phyloP scores from a whole-genome alignment of 495 filamentous ascomycete species.

The Penicillium tannophilum region DNA sequence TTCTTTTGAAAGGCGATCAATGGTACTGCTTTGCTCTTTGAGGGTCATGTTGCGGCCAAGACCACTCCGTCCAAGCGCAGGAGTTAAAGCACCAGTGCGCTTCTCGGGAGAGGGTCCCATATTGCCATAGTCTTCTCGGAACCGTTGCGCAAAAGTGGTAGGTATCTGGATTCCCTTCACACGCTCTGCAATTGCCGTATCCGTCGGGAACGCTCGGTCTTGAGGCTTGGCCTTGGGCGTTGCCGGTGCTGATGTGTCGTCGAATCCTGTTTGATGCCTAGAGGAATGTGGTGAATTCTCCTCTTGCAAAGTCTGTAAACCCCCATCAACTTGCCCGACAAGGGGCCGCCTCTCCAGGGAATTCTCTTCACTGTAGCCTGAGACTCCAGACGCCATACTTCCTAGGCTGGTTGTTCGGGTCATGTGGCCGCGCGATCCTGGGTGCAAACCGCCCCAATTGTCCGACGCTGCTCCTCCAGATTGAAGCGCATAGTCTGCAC shows the following conservation, averaged over 20 bases:
- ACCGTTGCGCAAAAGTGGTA: slow-evolving; percentile 83
- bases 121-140: slow-evolving; percentile 62
- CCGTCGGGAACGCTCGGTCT: slow-evolving; percentile 64
- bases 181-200: slow-evolving; percentile 86
- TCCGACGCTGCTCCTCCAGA: slow-evolving; percentile 76
- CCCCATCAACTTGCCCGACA: slow-evolving; percentile 48
- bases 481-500: slow-evolving; percentile 85
- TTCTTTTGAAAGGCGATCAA: slow-evolving; percentile 87
- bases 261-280: slow-evolving; percentile 28
- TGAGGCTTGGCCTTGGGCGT: slow-evolving; percentile 53
- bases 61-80: slow-evolving; percentile 58
- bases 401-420: slow-evolving; percentile 86
- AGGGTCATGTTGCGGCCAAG: slow-evolving; percentile 77
- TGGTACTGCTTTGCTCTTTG: slow-evolving; percentile 95
- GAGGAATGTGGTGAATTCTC: slow-evolving; percentile 44
- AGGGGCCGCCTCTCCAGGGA: slow-evolving; percentile 42
- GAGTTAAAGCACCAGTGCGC: slow-evolving; percentile 50
- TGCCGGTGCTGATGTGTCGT: slow-evolving; percentile 34
- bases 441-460: slow-evolving; percentile 48
- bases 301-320: slow-evolving; percentile 66
- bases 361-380: slow-evolving; percentile 68
- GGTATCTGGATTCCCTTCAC: slow-evolving; percentile 88
- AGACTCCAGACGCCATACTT: slow-evolving; percentile 91
- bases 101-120: slow-evolving; percentile 58
- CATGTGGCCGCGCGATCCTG: slow-evolving; percentile 53